A percentile compares a stretch with the other conserved stretches of the same genome.
These are phyloP conservation scores for Chlorella sp. DNA, from an alignment of 139 green algal genomes.

Conservation along the genomic window DNA sequence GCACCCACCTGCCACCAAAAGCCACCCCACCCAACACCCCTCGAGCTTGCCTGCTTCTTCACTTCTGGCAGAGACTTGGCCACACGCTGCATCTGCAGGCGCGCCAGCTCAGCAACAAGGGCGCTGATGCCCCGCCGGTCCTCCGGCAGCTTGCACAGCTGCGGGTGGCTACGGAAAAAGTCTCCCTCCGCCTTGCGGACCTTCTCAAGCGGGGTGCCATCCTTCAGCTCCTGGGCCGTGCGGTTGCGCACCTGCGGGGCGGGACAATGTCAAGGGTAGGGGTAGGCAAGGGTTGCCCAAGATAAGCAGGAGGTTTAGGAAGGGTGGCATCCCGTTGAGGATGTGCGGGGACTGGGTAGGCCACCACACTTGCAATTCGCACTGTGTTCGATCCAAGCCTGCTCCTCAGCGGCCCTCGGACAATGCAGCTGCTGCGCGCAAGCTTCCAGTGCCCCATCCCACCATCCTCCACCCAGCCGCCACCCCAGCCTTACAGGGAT, in stretches of 20 bases:
- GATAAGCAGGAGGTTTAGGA: too few species aligned
- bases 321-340: too few species aligned
- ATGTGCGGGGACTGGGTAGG: too few species aligned
- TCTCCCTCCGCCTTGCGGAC: background rate
- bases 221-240: background rate
- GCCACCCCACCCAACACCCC: background rate
- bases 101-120: background rate
- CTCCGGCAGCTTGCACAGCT: background rate
- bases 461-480: background rate
- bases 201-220: background rate
- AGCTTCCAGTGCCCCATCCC: too few species aligned
- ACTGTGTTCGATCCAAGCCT: too few species aligned
- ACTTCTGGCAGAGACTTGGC: background rate
- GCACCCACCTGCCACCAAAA: too few species aligned
- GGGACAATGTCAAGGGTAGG: background rate
- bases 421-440: too few species aligned
- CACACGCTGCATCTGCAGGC: background rate
- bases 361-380: too few species aligned
- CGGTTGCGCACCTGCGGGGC: slow-evolving; percentile 16
- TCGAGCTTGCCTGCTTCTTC: background rate
- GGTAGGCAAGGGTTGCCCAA: too few species aligned
- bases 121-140: background rate
- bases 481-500: background rate
- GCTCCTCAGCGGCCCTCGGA: too few species aligned
- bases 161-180: background rate